Conservation (phyloP, 2,329 filamentous ascomycete species). For the Huntiella abstrusa region DNA sequence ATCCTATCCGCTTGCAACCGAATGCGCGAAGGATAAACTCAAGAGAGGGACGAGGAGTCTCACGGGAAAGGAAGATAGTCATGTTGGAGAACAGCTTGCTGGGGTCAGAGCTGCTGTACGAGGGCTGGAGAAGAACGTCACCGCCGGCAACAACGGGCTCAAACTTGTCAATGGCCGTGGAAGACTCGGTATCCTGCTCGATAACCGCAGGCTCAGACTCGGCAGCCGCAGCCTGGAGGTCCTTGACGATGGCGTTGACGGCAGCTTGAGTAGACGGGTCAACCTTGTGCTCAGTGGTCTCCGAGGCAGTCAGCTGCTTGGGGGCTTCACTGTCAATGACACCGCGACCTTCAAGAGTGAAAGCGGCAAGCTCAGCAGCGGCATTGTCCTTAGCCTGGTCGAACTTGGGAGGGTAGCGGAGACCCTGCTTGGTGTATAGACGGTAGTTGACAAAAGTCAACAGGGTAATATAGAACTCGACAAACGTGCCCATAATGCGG, state of each 20-base stretch:
- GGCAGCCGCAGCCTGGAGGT: constrained; percentile 38
- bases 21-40: constrained; percentile 90
- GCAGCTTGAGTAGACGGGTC: constrained; percentile 45
- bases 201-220: constrained; percentile 24
- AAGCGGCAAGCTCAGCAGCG: constrained; percentile 76
- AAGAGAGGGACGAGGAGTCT: constrained; percentile 74
- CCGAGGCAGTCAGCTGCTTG: constrained; percentile 26
- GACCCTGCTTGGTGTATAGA: constrained; percentile 73
- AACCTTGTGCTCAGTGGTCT: constrained; percentile 28
- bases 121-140: constrained; percentile 69
- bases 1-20: constrained; percentile 87
- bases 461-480: constrained; percentile 96
- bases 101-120: constrained; percentile 43
- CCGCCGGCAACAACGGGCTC: constrained; percentile 67
- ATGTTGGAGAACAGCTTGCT: constrained; percentile 69
- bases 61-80: constrained; percentile 83
- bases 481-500: constrained; percentile 96
- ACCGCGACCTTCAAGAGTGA: constrained; percentile 58
- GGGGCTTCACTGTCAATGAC: constrained; percentile 3
- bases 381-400: constrained; percentile 72
- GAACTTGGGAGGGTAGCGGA: constrained; percentile 93
- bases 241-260: constrained; percentile 49
- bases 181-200: constrained; percentile 24
- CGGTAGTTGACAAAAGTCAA: constrained; percentile 92
- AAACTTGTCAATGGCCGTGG: constrained; percentile 72